Base-by-base conservation (phyloP, 805 yeast genomes). In the Hanseniaspora hatyaiensis region DNA sequence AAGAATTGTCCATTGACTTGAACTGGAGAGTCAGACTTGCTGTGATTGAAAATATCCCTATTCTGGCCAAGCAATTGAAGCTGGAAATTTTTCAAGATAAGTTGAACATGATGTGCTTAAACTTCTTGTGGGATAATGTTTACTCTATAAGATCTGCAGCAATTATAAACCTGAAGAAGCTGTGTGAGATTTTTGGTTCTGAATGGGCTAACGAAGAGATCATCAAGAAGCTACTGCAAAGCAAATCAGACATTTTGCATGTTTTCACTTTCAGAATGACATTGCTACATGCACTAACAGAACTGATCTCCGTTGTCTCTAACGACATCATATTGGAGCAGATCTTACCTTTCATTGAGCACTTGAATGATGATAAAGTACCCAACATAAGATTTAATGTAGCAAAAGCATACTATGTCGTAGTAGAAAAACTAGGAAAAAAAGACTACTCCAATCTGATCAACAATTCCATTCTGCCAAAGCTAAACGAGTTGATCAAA, bases 111-210 rank as follows among this genome's bases (percentile, higher is more conserved):
- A 71, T 92, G 56, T 92, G 96, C 59, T 75, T 92, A 75, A 82
- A 88, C n/a, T 92, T 98, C 97, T 71, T 92, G 54, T 88, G 96
- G 95, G 99, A 92, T 67, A 83, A 88, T 4, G 98, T 92, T 33
- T 92, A 77, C 66, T 88, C 97, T 4, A 88, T 92, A 52, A 79
- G 99, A 65, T 94, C 86, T 55, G 98, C 98, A 8, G 97, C 97
- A 1, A 94, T 92, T 28, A 68, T 71, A 49, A 92, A 88, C 63
- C 69, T 92, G 55, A 79, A 75, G 55, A 79, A 81, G 55, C 71
- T 92, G 57, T 79, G 96, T 4, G 75, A 74, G 54, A 86, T 85
- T 31, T 92, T 92, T 66, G 98, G 97, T 28, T 79, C 88, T 31
- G 78, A 78, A 32, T 92, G 99, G 99, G 89, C 96, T 40, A 79